Conservation (phyloP, 2,329 filamentous ascomycete genomes). For the Paraconiothyrium sp. region DNA sequence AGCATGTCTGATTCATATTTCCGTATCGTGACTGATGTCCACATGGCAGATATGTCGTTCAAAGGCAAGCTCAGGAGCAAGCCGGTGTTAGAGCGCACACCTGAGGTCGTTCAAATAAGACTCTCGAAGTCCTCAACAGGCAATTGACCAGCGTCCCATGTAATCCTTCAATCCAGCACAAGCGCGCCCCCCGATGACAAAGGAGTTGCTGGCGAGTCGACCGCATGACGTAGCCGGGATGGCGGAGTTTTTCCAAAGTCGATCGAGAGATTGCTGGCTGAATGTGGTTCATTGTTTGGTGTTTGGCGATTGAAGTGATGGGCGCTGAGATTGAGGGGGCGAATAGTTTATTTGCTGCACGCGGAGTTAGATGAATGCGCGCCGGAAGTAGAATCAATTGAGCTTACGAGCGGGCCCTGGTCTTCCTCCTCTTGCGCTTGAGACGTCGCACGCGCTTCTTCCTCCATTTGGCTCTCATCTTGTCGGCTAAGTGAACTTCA, state of each 20-base stretch:
- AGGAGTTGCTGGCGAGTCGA: slow-evolving; percentile 39
- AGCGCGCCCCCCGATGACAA: slow-evolving; percentile 29
- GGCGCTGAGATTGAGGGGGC: slow-evolving; percentile 52
- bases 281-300: slow-evolving; percentile 39
- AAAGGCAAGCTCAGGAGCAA: slow-evolving; percentile 45
- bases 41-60: slow-evolving; percentile 48
- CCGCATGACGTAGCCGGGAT: slow-evolving; percentile 38
- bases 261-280: slow-evolving; percentile 33
- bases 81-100: slow-evolving; percentile 52
- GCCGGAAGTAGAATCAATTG: slow-evolving; percentile 1
- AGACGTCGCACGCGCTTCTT: slow-evolving; percentile 99
- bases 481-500: slow-evolving; percentile 52
- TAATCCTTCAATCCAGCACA: slow-evolving; percentile 39
- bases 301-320: slow-evolving; percentile 41
- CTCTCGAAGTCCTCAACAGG: slow-evolving; percentile 45
- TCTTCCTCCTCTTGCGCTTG: slow-evolving; percentile 99
- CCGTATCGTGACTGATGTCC: slow-evolving; percentile 38
- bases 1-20: slow-evolving; percentile 46
- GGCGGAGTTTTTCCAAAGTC: slow-evolving; percentile 29
- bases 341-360: slow-evolving; percentile 60
- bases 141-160: slow-evolving; percentile 48
- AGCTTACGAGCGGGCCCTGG: slow-evolving; percentile 93
- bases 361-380: slow-evolving; percentile 22
- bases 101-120: slow-evolving; percentile 42
- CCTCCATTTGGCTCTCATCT: slow-evolving; percentile 98